Base-by-base conservation (phyloP, 805 yeast genomes). In the Huiozyma naganishii region DNA sequence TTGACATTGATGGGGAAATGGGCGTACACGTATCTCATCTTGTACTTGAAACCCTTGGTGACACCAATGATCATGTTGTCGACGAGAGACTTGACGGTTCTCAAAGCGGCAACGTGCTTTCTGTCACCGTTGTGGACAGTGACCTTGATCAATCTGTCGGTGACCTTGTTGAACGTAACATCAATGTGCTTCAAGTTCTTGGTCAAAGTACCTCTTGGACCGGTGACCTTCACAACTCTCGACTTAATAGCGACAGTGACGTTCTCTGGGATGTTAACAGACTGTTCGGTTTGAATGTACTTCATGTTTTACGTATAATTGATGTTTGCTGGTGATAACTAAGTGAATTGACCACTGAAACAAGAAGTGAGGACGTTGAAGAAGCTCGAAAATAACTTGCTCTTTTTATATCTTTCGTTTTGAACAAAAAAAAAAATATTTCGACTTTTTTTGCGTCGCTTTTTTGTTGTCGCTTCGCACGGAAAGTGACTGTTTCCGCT, bases 1-100 rank as follows among this genome's bases (percentile, higher is more conserved):
- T 89, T 90, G 60, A 92, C 96, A 76, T 92, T 92, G 76, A 94
- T 92, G 72, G 98, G 99, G 95, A 92, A 92, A 86, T 92, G 98
- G 82, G 98, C 99, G 70, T 90, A 94, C 55, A 92, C 98, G 73
- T 87, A 89, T 80, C 97, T 88, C 97, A 92, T 83, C 85, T 92
- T 92, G 92, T 92, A 92, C 76, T 85, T 81, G 95, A 75, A 90
- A 73, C 97, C 98, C 78, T 81, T 81, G 71, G 98, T 92, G 69
- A 92, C 98, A 84, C 99, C 99, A 59, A 84, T 85, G 74, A 92
- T 72, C 80, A 92, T 73, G 85, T 92, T 92, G 68, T 86, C 68
- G 64, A 92, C 78, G 69, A 92, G 76, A 56, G 97, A 86, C 77
- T 87, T 89, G 72, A 92, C 97, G 52, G 98, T 90, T 80, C 97